Percentiles rank a stretch among this genome's conserved stretches.
Evolutionary conservation across 202 grass and related monocot genomes (phyloP).

Genomic region (Schoenoplectus triqueter): DNA sequence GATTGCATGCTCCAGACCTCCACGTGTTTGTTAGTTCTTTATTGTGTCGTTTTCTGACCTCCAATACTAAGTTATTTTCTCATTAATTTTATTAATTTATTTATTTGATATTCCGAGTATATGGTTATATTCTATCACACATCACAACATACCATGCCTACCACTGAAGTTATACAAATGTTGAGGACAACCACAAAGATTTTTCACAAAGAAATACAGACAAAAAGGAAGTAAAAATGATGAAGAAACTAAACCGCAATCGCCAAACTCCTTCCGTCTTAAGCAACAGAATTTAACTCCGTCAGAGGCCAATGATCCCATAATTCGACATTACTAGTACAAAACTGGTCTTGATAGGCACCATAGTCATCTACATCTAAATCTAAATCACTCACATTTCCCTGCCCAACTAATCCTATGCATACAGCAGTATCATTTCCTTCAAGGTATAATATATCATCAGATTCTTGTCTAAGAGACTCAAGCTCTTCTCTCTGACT

Average conservation of each 20-base stretch:
- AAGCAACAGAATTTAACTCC: conserved; percentile 40
- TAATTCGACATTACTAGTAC: conserved; percentile 35
- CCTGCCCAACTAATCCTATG: conserved; percentile 30
- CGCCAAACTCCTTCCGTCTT: conserved; percentile 10
- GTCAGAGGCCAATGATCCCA: conserved; percentile 48
- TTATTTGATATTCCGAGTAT: not conserved
- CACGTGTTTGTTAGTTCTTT: not conserved
- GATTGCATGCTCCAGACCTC: not conserved
- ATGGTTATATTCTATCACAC: not conserved
- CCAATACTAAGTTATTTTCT: not conserved
- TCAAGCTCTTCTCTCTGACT: conserved; percentile 47
- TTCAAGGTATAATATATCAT: conserved; percentile 23
- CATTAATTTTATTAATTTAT: not conserved
- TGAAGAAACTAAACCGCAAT: not conserved
- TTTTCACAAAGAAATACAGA: conserved; percentile 1
- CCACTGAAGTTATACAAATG: conserved; percentile 10
- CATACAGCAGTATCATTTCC: conserved; percentile 28
- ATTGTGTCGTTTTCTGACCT: not conserved
- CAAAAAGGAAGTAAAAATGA: not conserved
- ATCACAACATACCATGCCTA: not conserved
- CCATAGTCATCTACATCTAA: conserved; percentile 40
- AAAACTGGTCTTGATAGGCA: conserved; percentile 40
- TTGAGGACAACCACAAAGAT: not conserved
- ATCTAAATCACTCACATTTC: conserved; percentile 37
- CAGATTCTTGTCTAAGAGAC: conserved; percentile 25